Evolutionary conservation across 2,329 filamentous ascomycete species (phyloP), one percentile per base, ranked within the genome.

Genomic region (Fusarium oligoseptatum): DNA sequence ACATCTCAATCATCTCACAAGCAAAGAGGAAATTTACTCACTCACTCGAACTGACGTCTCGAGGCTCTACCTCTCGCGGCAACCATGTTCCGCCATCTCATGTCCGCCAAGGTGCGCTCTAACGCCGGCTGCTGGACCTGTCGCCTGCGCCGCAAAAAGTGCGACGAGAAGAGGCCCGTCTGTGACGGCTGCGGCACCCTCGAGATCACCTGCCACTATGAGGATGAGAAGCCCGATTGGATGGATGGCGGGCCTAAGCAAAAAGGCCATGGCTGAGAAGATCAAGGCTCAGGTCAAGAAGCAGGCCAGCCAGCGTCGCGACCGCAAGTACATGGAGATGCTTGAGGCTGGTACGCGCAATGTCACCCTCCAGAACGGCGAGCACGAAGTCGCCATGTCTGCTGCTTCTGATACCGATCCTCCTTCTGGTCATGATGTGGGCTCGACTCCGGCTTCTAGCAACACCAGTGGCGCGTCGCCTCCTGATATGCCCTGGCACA

Each of bases 91-190:
- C 78, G 78, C 43, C 75, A 79, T 72, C 74, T 80, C 66, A 80
- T 80, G 76, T 76, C 73, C 24, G 73, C 77, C 68, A 80, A 80
- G 67, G 76, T 83, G 32, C 82, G 85, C 45, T 86, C 84, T 68
- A 84, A 83, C 60, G 84, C 83, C 9, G 88, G 88, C 68, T 91
- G 89, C 78, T 91, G 88, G 88, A 91, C 89, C 3, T 92, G 90
- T 75, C 86, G 89, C 24, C 83, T 91, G 12, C 87, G 90, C 22
- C 88, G 88, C 74, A 92, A 92, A 77, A 91, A 90, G 76, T 92
- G 90, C 76, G 88, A 91, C 71, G 88, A 90, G 77, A 82, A 76
- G 27, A 85, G 83, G 3, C 89, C 89, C 12, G 77, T 85, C 11
- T 92, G 90, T 79, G 82, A 85, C 7, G 82, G 79, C 39, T 92